Percentiles rank a stretch among this genome's conserved stretches.
These are phyloP conservation scores for Delitschia confertaspora DNA, from an alignment of 495 filamentous ascomycete species.

Conservation along the genomic window DNA sequence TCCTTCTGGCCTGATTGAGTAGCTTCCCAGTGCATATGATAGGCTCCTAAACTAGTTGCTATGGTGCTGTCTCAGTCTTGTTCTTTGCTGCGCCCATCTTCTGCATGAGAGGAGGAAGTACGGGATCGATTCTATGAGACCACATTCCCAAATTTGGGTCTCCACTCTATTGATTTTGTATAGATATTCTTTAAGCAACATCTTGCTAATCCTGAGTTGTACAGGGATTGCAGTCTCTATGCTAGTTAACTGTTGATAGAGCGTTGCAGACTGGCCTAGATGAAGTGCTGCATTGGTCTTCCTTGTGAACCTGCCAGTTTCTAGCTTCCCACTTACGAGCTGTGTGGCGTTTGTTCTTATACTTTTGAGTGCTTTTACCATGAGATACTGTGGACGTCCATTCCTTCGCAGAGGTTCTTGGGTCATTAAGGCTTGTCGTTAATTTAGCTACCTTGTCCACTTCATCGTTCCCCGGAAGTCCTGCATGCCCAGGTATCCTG, in stretches of 20 bases:
- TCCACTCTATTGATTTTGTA: constrained; percentile 20
- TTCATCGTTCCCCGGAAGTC: constrained; percentile 15
- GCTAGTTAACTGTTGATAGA: constrained; percentile 21
- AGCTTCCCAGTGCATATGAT: constrained; percentile 22
- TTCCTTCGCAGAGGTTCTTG: constrained; percentile 12
- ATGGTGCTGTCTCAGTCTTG: constrained; percentile 13
- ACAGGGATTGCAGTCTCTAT: constrained; percentile 16
- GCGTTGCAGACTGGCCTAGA: constrained; percentile 16
- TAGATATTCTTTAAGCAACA: constrained; percentile 17
- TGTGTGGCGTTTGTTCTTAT: constrained; percentile 4
- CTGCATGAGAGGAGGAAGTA: constrained; percentile 24
- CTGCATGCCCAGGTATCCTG: constrained; percentile 13
- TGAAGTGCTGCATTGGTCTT: constrained; percentile 24
- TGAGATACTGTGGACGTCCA: constrained; percentile 13
- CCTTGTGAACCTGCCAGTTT: constrained; percentile 20
- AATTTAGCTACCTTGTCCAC: constrained; percentile 15
- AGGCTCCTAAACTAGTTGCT: constrained; percentile 20
- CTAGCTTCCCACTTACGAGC: not conserved
- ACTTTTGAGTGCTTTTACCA: constrained; percentile 13
- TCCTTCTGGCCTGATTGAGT: constrained; percentile 17
- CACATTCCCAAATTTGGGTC: constrained; percentile 18
- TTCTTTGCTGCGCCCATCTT: constrained; percentile 10
- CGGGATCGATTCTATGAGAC: constrained; percentile 11
- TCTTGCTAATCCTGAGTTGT: constrained; percentile 17
- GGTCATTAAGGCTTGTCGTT: constrained; percentile 17